phyloP scores from a whole-genome alignment of 768 basidiomycete genomes.

The Naganishia vishniacii region DNA sequence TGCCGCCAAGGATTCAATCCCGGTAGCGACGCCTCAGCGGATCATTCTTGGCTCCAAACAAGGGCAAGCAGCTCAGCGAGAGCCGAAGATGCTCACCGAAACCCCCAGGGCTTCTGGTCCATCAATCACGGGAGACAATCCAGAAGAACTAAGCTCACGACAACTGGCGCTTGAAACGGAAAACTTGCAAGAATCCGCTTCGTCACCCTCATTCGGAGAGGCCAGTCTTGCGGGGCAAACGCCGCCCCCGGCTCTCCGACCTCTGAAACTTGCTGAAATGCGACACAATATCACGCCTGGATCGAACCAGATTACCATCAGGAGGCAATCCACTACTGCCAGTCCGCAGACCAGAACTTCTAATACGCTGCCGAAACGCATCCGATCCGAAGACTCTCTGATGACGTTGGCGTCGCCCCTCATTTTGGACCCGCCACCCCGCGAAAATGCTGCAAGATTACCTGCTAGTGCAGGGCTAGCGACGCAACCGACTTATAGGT shows the following conservation, averaged over 20 bases:
- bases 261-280: conserved; percentile 10
- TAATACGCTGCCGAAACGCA: not conserved
- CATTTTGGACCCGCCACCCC: not conserved
- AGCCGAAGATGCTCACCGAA: no score
- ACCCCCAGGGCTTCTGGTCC: no score
- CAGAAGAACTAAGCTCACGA: no score
- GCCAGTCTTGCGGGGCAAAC: not conserved
- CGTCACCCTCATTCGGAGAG: not conserved
- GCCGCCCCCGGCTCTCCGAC: conserved; percentile 14
- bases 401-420: not conserved
- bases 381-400: not conserved
- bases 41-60: no score
- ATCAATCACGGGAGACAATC: no score
- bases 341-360: not conserved
- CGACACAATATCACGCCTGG: conserved; percentile 7
- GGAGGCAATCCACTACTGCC: not conserved
- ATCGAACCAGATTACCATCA: not conserved
- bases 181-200: not conserved
- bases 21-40: not conserved
- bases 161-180: no score
- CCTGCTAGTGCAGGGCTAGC: not conserved
- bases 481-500: not conserved
- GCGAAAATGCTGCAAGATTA: not conserved
- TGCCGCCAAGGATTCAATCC: not conserved
- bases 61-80: no score